These are phyloP conservation scores for Chaetomidium leptoderma DNA, from an alignment of 495 filamentous ascomycete genomes.

Conservation along the genomic window DNA sequence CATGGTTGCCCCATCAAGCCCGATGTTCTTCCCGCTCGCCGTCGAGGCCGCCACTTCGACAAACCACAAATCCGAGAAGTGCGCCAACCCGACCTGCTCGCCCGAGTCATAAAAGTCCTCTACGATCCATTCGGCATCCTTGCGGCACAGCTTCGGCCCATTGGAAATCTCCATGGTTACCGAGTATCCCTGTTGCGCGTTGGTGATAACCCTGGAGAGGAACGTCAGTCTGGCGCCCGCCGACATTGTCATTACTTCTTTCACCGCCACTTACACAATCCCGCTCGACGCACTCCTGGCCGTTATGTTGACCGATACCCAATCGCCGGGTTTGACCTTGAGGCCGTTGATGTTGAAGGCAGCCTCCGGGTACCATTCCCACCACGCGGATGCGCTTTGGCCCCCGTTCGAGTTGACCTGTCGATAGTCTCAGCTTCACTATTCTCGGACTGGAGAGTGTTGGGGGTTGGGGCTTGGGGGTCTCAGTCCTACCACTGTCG, in stretches of 20 bases:
- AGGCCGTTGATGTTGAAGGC: conserved; percentile 49
- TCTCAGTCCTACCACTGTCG: conserved; percentile 29
- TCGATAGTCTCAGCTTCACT: not conserved
- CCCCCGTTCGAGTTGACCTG: conserved; percentile 31
- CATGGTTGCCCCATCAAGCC: conserved; percentile 28
- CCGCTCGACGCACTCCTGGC: conserved; percentile 42
- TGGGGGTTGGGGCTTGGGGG: not conserved
- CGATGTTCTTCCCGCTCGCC: conserved; percentile 19
- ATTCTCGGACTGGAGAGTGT: not conserved
- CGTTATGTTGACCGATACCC: conserved; percentile 50
- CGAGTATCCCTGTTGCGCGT: conserved; percentile 45
- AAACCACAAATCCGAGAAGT: conserved; percentile 39
- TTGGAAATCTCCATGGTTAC: conserved; percentile 44
- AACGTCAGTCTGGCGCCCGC: not conserved
- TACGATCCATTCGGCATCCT: conserved; percentile 41
- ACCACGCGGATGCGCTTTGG: conserved; percentile 49
- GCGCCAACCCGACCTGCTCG: conserved; percentile 30
- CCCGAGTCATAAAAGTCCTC: conserved; percentile 33
- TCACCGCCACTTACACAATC: conserved; percentile 30
- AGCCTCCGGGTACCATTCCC: conserved; percentile 58
- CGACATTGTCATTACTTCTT: not conserved
- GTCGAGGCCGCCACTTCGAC: conserved; percentile 27
- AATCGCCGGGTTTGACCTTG: conserved; percentile 50
- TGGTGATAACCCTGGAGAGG: conserved; percentile 40
- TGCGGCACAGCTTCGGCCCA: conserved; percentile 29